Percentiles rank a stretch among this genome's conserved stretches.
Conservation (phyloP, 768 basidiomycete species). For the Mycena venus region DNA sequence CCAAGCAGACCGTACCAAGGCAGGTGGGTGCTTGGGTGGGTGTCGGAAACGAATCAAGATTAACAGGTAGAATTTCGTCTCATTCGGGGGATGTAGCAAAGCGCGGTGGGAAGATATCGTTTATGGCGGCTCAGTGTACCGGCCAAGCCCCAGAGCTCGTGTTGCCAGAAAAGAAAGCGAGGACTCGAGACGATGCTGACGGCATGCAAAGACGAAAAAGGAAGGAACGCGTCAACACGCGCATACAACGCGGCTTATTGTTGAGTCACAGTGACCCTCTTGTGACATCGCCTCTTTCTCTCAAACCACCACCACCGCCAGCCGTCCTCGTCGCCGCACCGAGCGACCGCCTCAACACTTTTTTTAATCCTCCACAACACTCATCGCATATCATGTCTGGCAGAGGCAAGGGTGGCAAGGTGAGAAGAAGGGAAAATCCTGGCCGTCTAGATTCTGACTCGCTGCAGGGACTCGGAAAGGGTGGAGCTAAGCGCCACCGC, state of each 20-base stretch:
- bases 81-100: no score
- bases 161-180: no score
- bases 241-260: not conserved
- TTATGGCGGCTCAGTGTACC: no score
- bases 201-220: no score
- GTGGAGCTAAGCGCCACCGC: not conserved
- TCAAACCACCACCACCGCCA: not conserved
- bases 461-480: not conserved
- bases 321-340: not conserved
- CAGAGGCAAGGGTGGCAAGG: conserved; percentile 96
- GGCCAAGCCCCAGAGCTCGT: no score
- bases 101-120: no score
- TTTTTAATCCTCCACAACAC: conserved; percentile 17
- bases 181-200: no score
- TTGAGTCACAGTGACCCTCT: not conserved
- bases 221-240: not conserved
- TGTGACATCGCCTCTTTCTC: conserved; percentile 8
- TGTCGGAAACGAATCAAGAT: no score
- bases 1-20: no score
- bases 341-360: conserved; percentile 12
- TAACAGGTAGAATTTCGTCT: no score
- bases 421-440: conserved; percentile 41
- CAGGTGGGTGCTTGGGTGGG: no score
- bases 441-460: not conserved
- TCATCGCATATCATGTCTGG: conserved; percentile 79